Base-by-base conservation (phyloP, 352 stramenopile genomes). In the Pythium dissotocum region DNA sequence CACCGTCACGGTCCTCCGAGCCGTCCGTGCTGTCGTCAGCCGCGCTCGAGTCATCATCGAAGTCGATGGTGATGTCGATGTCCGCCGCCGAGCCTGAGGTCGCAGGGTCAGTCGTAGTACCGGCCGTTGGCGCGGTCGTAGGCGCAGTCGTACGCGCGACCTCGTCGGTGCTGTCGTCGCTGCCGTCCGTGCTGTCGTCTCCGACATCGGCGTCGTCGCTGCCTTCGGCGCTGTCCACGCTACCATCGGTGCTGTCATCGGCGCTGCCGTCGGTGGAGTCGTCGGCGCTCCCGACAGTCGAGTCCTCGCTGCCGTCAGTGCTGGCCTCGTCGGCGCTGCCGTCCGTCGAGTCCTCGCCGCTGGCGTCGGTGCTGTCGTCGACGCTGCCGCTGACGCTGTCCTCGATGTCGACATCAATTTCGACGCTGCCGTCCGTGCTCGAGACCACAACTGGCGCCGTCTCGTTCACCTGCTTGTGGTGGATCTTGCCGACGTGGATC, bases 291-390 rank as follows among this genome's bases (percentile, higher is more conserved):
- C 61, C 64, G 46, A 67, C 60, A 9, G 48, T 52, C 18, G 74
- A 66, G 13, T 65, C 63, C 38, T 87, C 76, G 35, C 72, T 77
- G 38, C 73, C 70, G 10, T 71, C 68, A 10, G 72, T n/a, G 53
- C 30, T 44, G 16, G 16, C 53, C 1, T 58, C 53, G 3, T 36
- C 56, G 6, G 53, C 38, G 35, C 42, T 44, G 28, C 40, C 40
- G 26, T 5, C 57, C 12, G 21, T 18, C 4, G n/a, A 8, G 38
- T 71, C 42, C 36, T 73, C 46, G 13, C 68, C 38, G 21, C 9
- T 44, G 57, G 24, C 38, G 10, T 16, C 38, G 16, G 13, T 10
- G 38, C 38, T 44, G 38, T 12, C 12, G 38, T 16, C 38, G 1
- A 6, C 38, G 38, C 38, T 44, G 38, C 38, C 38, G 38, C 13